phyloP scores from a whole-genome alignment of 352 stramenopile genomes.

The Phytophthora cajani region DNA sequence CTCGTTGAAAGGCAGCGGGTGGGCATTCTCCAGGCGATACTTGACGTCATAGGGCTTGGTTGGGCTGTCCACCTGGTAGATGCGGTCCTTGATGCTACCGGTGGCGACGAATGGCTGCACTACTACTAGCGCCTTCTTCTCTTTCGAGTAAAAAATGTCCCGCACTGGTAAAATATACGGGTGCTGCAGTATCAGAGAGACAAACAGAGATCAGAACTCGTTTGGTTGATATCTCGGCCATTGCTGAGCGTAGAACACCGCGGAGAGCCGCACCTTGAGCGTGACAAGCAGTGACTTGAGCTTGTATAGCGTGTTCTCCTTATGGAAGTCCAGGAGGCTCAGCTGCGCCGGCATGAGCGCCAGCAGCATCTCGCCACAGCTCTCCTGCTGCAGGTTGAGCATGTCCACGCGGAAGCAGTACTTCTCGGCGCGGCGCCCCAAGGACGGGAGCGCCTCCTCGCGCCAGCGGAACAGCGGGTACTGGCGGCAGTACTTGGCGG shows the following conservation, averaged over 20 bases:
- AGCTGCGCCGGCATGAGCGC: slow-evolving; percentile 59
- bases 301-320: slow-evolving; percentile 66
- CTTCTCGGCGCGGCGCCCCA: slow-evolving; percentile 69
- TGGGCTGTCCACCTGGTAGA: slow-evolving; percentile 54
- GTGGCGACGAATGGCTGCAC: slow-evolving; percentile 63
- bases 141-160: slow-evolving; percentile 70
- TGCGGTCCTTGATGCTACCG: slow-evolving; percentile 74
- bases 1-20: slow-evolving; percentile 48
- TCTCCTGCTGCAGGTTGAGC: slow-evolving; percentile 66
- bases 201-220: background rate
- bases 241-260: slow-evolving; percentile 5
- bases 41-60: slow-evolving; percentile 57
- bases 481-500: slow-evolving; percentile 74
- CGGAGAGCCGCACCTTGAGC: slow-evolving; percentile 49
- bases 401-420: slow-evolving; percentile 78
- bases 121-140: slow-evolving; percentile 71
- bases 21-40: slow-evolving; percentile 50
- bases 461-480: slow-evolving; percentile 77
- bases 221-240: background rate
- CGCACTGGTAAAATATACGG: slow-evolving; percentile 74
- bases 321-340: slow-evolving; percentile 69
- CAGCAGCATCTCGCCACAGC: slow-evolving; percentile 64
- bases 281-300: slow-evolving; percentile 82
- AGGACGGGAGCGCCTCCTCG: slow-evolving; percentile 66
- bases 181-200: slow-evolving; percentile 41